Base-by-base conservation (phyloP, 73 alveolate species). In the Paramecium caudatum region DNA sequence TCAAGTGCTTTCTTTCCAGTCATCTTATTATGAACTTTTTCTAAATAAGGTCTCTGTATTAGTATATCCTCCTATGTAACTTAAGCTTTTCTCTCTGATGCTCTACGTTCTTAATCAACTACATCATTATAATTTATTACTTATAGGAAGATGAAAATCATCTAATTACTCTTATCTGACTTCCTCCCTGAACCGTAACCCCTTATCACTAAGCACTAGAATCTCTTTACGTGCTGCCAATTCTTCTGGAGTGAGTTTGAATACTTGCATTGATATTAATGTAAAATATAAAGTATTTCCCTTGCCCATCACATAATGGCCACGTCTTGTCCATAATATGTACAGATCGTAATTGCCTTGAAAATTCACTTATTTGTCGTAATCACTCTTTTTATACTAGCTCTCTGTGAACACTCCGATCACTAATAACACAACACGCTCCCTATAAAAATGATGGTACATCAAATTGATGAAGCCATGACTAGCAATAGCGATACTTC, bases 21-120 rank as follows among this genome's bases (percentile, higher is more conserved):
- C 83, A 65, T 65, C 15, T 65, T 33, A 15, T 65, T 49, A n/a
- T 32, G 34, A 13, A 30, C 49, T 9, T 30, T 65, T 16, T 33
- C 49, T 30, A 65, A 32, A 65, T 65, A 65, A 25, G 83, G 83
- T 65, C 83, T 65, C n/a, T n/a, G n/a, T n/a, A n/a, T n/a, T n/a
- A n/a, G n/a, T n/a, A n/a, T n/a, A 7, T 41, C 49, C 6, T 7
- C 49, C 10, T 41, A 41, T 7, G 10, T 6, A 41, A 7, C 49
- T 41, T 41, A 7, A 7, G 6, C 10, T 41, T 7, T 7, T 10
- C 10, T 10, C 10, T 41, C 49, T 7, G 10, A 7, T 41, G 10
- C 6, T 41, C 10, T 41, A 7, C 15, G 49, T 41, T 41, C 10
- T 41, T 6, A 41, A 7, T 10, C 10, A 41, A 41, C 10, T 41